Base-by-base conservation (phyloP, 2,329 filamentous ascomycete species). In the Simplicillium aogashimaense region DNA sequence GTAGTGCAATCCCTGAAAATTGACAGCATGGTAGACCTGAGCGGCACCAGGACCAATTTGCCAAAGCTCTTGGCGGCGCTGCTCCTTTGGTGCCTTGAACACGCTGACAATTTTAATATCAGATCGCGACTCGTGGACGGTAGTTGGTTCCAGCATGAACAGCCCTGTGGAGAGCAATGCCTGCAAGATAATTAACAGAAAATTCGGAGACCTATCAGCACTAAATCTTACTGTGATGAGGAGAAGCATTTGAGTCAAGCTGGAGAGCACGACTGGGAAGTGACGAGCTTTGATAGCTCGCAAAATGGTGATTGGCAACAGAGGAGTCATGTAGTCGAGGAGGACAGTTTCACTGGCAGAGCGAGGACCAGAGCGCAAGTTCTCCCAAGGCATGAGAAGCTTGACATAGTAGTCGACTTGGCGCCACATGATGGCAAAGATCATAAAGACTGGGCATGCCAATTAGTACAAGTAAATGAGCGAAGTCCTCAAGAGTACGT, bases 321-420 rank as follows among this genome's bases (percentile, higher is more conserved):
- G 20, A 9, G 55, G 53, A 2, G 56, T 56, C 3, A 56, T 39
- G 36, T 57, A 59, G 35, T 59, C 55, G n/a, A 57, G 42, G 2
- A 54, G 39, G 3, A 59, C 29, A 10, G 53, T 51, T 39, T 47
- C 49, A 13, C 46, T 36, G 6, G 45, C 39, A 2, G 39, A 15
- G 3, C 41, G 30, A 1, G 49, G 46, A 4, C 48, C 52, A 18
- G 38, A 37, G n/a, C 43, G 41, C 10, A 59, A 42, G 29, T 49
- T 48, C 12, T 45, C 45, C 56, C 56, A 60, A 2, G 57, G 53
- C 29, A 47, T 44, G 9, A 50, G 29, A 20, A 47, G 41, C 40
- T 57, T 59, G 40, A 41, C 50, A 11, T 47, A 16, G 31, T 54
- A 48, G 36, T 58, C 55, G 14, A 60, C 47, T 37, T 58, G 56